Evolutionary conservation across 306 rosid species (phyloP).

Genomic region (Dalbergia oliveri): DNA sequence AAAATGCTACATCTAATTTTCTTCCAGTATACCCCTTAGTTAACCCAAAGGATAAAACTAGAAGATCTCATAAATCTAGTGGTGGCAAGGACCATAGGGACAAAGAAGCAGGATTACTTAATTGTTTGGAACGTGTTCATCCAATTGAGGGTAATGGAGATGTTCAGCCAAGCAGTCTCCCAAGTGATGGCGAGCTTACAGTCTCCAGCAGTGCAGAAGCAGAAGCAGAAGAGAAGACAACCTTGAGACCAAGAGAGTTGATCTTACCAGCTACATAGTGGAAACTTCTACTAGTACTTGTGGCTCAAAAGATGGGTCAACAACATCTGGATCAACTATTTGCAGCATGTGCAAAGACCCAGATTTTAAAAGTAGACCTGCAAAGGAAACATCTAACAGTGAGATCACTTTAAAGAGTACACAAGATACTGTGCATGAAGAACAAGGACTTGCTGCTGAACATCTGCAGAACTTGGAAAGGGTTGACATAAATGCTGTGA

Average conservation of each 20-base stretch:
- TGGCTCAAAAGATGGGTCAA: constrained; percentile 68
- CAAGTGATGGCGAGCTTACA: constrained; percentile 47
- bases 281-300: constrained; percentile 64
- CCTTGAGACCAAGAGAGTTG: constrained; percentile 78
- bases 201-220: constrained; percentile 52
- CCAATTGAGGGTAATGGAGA: constrained; percentile 55
- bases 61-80: constrained; percentile 53
- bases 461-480: constrained; percentile 48
- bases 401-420: constrained; percentile 54
- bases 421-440: constrained; percentile 51
- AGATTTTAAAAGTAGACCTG: constrained; percentile 47
- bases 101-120: constrained; percentile 52
- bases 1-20: constrained; percentile 68
- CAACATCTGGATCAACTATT: constrained; percentile 67
- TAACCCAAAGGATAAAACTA: constrained; percentile 67
- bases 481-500: constrained; percentile 50
- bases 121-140: constrained; percentile 59
- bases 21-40: constrained; percentile 69
- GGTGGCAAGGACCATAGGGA: constrained; percentile 60
- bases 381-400: constrained; percentile 50
- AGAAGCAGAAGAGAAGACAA: constrained; percentile 64
- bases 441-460: constrained; percentile 49
- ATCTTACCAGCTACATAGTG: constrained; percentile 60
- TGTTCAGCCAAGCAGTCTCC: constrained; percentile 44
- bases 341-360: constrained; percentile 67